Conservation (phyloP, 257 asterid species). For the Jasminum sambac region DNA sequence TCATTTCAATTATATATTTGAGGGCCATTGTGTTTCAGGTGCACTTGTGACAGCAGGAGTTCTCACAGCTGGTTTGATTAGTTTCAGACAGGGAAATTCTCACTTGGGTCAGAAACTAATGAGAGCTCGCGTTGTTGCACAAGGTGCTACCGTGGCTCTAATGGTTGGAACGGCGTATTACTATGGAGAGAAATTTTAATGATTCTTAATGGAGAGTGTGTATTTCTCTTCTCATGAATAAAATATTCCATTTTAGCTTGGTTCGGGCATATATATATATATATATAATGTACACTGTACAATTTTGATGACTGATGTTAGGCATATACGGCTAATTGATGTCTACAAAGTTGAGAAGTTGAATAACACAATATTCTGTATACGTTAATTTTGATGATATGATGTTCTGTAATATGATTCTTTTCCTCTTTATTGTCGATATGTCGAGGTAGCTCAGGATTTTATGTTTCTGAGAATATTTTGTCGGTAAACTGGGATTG, state of each 20-base stretch:
- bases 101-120: constrained; percentile 85
- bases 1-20: background rate
- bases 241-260: background rate
- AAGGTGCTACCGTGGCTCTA: constrained; percentile 93
- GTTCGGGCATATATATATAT: background rate
- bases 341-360: background rate
- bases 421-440: background rate
- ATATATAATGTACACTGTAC: background rate
- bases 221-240: constrained; percentile 11
- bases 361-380: background rate
- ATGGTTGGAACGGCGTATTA: constrained; percentile 96
- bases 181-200: constrained; percentile 64
- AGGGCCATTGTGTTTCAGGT: constrained; percentile 47
- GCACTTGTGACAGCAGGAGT: constrained; percentile 94
- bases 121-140: constrained; percentile 98
- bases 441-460: background rate
- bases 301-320: background rate
- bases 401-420: too few relatives aligned
- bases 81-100: constrained; percentile 86
- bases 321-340: background rate
- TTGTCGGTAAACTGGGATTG: background rate
- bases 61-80: constrained; percentile 81
- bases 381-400: too few relatives aligned
- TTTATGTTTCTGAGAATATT: background rate
- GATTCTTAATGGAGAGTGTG: background rate